phyloP scores from a whole-genome alignment of 257 asterid genomes.

The Parsonsia alboflavescens region DNA sequence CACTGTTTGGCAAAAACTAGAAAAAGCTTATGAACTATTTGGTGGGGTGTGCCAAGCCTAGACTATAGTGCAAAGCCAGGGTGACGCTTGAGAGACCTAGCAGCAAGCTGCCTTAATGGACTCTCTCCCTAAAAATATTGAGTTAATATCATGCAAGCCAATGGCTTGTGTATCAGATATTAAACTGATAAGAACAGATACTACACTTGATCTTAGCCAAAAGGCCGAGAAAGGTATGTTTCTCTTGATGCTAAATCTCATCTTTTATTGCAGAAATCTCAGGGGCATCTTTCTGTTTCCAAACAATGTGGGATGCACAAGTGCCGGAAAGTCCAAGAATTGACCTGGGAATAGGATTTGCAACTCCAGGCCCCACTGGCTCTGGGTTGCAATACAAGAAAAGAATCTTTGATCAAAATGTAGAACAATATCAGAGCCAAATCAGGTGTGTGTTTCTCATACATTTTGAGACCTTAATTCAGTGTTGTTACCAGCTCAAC shows the following conservation, averaged over 20 bases:
- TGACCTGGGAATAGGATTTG: too few relatives aligned
- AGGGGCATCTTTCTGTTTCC: background rate
- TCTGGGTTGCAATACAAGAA: too few relatives aligned
- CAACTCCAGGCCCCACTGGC: too few relatives aligned
- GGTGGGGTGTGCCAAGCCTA: slow-evolving; percentile 11
- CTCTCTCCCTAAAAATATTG: background rate
- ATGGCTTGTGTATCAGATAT: slow-evolving; percentile 9
- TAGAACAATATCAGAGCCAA: too few relatives aligned
- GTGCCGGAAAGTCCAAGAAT: too few relatives aligned
- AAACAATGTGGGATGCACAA: background rate
- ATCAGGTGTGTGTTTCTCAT: too few relatives aligned
- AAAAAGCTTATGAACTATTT: background rate
- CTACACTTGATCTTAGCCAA: slow-evolving; percentile 48
- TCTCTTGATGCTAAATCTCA: background rate
- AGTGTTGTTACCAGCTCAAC: too few relatives aligned
- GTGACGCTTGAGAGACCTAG: background rate
- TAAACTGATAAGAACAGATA: slow-evolving; percentile 7
- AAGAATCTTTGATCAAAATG: too few relatives aligned
- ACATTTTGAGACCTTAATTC: too few relatives aligned
- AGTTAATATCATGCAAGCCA: background rate
- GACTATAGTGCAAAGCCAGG: background rate
- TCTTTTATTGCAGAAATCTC: background rate
- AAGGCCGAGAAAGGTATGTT: slow-evolving; percentile 75
- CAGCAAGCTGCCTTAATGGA: slow-evolving; percentile 6
- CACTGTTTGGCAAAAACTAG: too few relatives aligned